Evolutionary conservation across 805 yeast genomes (phyloP), one percentile per base, ranked within the genome.

Genomic region (Spathaspora gorwiae): DNA sequence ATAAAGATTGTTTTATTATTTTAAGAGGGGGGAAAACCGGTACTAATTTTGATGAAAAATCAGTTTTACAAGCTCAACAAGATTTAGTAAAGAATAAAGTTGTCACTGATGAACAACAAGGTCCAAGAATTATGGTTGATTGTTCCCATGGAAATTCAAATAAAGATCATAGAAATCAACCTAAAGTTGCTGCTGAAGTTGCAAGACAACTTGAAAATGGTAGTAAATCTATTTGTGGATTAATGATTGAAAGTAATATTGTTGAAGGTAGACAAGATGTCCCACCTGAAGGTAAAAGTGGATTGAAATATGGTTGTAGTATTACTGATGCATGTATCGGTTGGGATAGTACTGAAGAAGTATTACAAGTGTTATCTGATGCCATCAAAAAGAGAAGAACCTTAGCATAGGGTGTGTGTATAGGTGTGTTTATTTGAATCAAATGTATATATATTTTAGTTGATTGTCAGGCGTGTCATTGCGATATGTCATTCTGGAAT

Each of bases 301-400:
- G 66, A 12, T 79, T 92, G 68, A 80, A 85, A 60, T 92, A 92
- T 70, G 99, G 99, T 51, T 87, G 90, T 51, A 87, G 96, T 29
- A 90, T 92, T 57, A 92, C 99, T n/a, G 99, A 92, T 67, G 96
- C 97, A 30, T 92, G 99, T 76, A 90, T 92, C 49, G 79, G 88
- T 48, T 88, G 96, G 89, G 94, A 86, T 44, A 73, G 81, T 40
- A 92, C 99, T 13, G 92, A 76, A 40, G 68, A 65, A 26, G 92
- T 89, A 45, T 75, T 92, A 55, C 76, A 74, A 42, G 71, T 73
- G 42, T 79, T 92, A 57, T 83, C 97, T 26, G 77, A 78, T 31
- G 95, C 96, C 48, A 94, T 92, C 29, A 79, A 80, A 65, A 72
- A 73, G 40, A 84, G 97, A 76, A 84, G 97, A 75, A 46, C 53